Percentiles rank a stretch among this genome's conserved stretches.
These are phyloP conservation scores for Symbiodinium natans DNA, from an alignment of 73 alveolate species.

Conservation along the genomic window DNA sequence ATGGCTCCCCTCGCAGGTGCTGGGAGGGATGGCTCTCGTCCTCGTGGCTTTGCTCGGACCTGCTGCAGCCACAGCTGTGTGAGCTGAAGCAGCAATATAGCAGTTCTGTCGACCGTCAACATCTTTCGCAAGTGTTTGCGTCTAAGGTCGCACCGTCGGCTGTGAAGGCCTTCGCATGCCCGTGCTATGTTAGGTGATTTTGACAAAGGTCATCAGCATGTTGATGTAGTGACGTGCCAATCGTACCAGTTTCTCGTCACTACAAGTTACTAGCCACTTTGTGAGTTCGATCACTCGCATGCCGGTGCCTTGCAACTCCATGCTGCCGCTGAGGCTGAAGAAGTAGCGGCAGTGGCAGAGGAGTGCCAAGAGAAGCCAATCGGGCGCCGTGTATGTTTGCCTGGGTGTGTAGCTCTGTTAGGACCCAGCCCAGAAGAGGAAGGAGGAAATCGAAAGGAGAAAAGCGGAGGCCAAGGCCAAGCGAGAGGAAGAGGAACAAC, in stretches of 20 bases:
- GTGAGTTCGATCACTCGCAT: no score
- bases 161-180: no score
- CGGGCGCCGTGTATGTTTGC: no score
- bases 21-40: slow-evolving; percentile 69
- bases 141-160: background rate
- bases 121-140: background rate
- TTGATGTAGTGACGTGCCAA: no score
- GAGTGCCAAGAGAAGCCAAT: no score
- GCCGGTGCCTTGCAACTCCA: background rate
- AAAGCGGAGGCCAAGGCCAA: background rate
- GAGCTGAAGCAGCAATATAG: background rate
- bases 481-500: slow-evolving; percentile 42
- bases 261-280: no score
- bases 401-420: no score
- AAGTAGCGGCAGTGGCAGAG: slow-evolving; percentile 11
- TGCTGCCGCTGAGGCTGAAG: slow-evolving; percentile 4
- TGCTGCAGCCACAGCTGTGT: background rate
- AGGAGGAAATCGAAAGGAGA: background rate
- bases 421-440: slow-evolving; percentile 16
- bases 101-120: background rate
- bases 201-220: no score
- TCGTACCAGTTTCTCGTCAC: background rate
- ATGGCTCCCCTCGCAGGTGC: slow-evolving; percentile 75
- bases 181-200: no score
- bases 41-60: slow-evolving; percentile 78